A percentile compares a stretch with the other conserved stretches of the same genome.
These are phyloP conservation scores for Fusarium pininemorale DNA, from an alignment of 2,329 filamentous ascomycete species.

Conservation along the genomic window DNA sequence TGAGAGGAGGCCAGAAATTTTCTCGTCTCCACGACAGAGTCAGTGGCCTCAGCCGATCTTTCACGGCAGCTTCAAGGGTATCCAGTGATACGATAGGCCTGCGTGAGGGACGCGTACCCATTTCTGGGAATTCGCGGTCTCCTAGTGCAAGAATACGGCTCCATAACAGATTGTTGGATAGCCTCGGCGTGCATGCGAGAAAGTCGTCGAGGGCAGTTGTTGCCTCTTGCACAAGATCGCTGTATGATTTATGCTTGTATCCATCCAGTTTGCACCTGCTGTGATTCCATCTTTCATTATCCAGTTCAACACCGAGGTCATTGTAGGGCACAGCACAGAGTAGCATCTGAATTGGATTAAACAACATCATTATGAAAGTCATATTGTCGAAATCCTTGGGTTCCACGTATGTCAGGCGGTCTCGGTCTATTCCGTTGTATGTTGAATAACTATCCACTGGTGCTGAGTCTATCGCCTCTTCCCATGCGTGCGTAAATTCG, in stretches of 20 bases:
- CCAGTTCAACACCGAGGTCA: slow-evolving; percentile 30
- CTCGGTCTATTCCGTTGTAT: slow-evolving; percentile 42
- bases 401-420: slow-evolving; percentile 51
- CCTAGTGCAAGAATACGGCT: neutral
- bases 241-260: neutral
- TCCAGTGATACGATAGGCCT: slow-evolving; percentile 33
- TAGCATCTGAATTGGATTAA: slow-evolving; percentile 33
- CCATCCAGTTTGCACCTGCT: neutral
- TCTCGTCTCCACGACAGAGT: slow-evolving; percentile 39
- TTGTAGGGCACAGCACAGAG: slow-evolving; percentile 52
- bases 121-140: neutral
- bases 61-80: slow-evolving; percentile 36
- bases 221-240: neutral
- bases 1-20: slow-evolving; percentile 48
- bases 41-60: slow-evolving; percentile 31
- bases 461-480: neutral
- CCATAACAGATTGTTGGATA: slow-evolving; percentile 16
- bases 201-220: slow-evolving; percentile 17
- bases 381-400: slow-evolving; percentile 38
- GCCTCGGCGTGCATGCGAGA: neutral
- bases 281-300: slow-evolving; percentile 9
- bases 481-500: slow-evolving; percentile 30
- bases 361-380: slow-evolving; percentile 3
- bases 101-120: neutral
- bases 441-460: neutral